Conservation (phyloP, 2,329 filamentous ascomycete genomes). For the Keithomyces neogunnii region DNA sequence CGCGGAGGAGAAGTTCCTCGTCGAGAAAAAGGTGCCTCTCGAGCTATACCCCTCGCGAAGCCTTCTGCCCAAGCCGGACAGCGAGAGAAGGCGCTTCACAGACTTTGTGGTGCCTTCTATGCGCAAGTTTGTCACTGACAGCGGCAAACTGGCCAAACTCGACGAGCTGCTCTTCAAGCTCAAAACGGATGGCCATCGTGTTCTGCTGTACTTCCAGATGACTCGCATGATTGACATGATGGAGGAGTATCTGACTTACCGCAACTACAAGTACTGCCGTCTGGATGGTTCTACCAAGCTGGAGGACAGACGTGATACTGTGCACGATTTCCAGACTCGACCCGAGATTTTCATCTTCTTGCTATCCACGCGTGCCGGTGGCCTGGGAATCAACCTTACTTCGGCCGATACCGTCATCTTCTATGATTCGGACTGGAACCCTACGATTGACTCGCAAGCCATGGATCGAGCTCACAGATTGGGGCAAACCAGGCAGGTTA, state of each 20-base stretch:
- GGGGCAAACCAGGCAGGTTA: constrained; percentile 91
- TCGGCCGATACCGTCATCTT: constrained; percentile 98
- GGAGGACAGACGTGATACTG: constrained; percentile 92
- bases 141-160: constrained; percentile 87
- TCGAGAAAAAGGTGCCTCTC: constrained; percentile 64
- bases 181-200: constrained; percentile 87
- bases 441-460: constrained; percentile 95
- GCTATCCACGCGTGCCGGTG: constrained; percentile 90
- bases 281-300: constrained; percentile 95
- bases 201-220: constrained; percentile 99
- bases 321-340: constrained; percentile 90
- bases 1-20: constrained; percentile 62
- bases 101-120: constrained; percentile 92
- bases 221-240: constrained; percentile 99
- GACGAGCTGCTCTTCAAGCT: constrained; percentile 81
- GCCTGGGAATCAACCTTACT: constrained; percentile 95
- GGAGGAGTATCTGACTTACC: constrained; percentile 97
- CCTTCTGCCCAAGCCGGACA: constrained; percentile 70
- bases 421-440: constrained; percentile 99
- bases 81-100: constrained; percentile 76
- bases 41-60: constrained; percentile 53
- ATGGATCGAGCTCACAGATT: constrained; percentile 99
- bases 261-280: constrained; percentile 97
- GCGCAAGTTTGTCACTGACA: constrained; percentile 95
- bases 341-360: constrained; percentile 97